These are phyloP conservation scores for Craspedostauros australis DNA, from an alignment of 108 stramenopile genomes.

Conservation along the genomic window DNA sequence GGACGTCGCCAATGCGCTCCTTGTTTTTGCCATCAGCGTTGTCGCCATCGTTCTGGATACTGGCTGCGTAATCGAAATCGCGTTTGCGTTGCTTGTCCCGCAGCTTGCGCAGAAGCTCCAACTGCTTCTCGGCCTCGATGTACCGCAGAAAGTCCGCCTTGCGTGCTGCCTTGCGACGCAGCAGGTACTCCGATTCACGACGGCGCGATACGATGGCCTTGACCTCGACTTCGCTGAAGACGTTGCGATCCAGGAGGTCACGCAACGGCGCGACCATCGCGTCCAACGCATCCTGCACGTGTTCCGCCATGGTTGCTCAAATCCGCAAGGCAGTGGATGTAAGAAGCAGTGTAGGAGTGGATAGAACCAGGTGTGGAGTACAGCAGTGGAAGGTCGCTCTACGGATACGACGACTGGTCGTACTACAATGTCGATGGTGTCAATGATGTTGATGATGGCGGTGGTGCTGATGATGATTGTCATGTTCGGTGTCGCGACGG, in stretches of 20 bases:
- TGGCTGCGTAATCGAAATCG: conserved; percentile 19
- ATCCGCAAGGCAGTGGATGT: too few relatives aligned
- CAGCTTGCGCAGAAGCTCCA: conserved; percentile 60
- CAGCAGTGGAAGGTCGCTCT: too few relatives aligned
- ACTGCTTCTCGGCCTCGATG: conserved; percentile 61
- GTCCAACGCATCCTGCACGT: conserved; percentile 81
- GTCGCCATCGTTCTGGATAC: conserved; percentile 3
- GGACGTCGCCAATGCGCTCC: conserved; percentile 55
- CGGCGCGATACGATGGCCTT: conserved; percentile 75
- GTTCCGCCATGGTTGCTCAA: conserved; percentile 65
- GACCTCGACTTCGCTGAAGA: conserved; percentile 67
- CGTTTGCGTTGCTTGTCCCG: conserved; percentile 43
- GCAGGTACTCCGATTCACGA: conserved; percentile 69
- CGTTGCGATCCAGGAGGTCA: conserved; percentile 62
- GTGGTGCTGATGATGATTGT: too few relatives aligned
- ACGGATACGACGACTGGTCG: too few relatives aligned
- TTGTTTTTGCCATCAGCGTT: conserved; percentile 21
- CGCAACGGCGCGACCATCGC: conserved; percentile 77
- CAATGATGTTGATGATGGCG: too few relatives aligned
- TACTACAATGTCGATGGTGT: too few relatives aligned
- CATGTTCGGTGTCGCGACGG: too few relatives aligned
- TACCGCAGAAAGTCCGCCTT: conserved; percentile 74
- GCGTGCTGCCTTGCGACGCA: conserved; percentile 48
- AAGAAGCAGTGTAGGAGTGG: too few relatives aligned
- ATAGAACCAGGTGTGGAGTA: too few relatives aligned